A percentile compares a stretch with the other conserved stretches of the same genome.
Evolutionary conservation across 306 rosid species (phyloP).

Genomic region (Vicia villosa): DNA sequence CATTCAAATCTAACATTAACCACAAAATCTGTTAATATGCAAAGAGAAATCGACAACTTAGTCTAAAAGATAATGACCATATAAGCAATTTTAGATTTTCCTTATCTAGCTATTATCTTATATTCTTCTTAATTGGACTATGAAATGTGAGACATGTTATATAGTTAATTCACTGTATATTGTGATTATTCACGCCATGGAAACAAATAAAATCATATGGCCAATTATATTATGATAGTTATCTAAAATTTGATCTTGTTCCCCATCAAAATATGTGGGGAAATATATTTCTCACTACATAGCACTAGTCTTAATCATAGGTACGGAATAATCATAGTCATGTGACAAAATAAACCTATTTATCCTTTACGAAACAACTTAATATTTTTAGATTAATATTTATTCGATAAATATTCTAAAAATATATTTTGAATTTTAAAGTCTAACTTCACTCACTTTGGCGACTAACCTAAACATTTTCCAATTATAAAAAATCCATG

Average conservation of each 20-base stretch:
- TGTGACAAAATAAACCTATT: constrained; percentile 22
- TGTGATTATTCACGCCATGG: constrained; percentile 24
- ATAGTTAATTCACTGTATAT: constrained; percentile 24
- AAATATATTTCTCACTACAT: constrained; percentile 3
- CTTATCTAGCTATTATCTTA: no score
- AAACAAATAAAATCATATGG: constrained; percentile 4
- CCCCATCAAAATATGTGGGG: constrained; percentile 33
- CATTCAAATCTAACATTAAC: no score
- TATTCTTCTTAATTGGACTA: no score
- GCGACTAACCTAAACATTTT: no score
- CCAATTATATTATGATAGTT: constrained; percentile 33
- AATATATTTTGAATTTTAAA: no score
- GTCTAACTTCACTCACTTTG: no score
- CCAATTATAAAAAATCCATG: background rate
- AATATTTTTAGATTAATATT: no score
- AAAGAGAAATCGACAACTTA: no score
- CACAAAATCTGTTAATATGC: no score
- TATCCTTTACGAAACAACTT: constrained; percentile 23
- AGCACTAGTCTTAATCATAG: constrained; percentile 33
- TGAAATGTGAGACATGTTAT: background rate
- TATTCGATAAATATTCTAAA: no score
- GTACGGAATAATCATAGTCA: constrained; percentile 32
- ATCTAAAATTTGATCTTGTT: constrained; percentile 30
- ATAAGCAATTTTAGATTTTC: no score
- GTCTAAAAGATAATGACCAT: no score